Evolutionary conservation across 805 yeast genomes (phyloP).

Genomic region (Metschnikowia aberdeeniae): DNA sequence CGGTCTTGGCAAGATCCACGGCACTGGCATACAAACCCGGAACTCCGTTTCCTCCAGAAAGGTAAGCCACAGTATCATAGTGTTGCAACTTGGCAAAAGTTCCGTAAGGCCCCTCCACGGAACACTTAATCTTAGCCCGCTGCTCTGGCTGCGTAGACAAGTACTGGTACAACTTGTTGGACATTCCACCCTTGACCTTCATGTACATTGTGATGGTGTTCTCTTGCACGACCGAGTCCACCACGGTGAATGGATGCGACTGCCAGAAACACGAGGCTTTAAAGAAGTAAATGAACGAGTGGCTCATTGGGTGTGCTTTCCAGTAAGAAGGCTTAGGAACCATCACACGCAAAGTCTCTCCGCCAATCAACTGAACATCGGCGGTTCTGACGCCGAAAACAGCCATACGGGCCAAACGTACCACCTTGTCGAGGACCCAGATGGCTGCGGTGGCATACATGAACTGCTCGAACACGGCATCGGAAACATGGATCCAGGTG

Average conservation of each 20-base stretch:
- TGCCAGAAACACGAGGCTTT: conserved; percentile 56
- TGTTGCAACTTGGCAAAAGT: conserved; percentile 42
- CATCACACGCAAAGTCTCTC: conserved; percentile 46
- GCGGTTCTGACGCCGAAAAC: conserved; percentile 39
- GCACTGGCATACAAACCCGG: conserved; percentile 52
- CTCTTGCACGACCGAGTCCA: conserved; percentile 37
- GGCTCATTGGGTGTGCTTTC: conserved; percentile 52
- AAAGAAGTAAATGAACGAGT: conserved; percentile 54
- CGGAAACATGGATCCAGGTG: conserved; percentile 54
- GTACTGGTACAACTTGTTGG: conserved; percentile 37
- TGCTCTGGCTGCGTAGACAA: conserved; percentile 27
- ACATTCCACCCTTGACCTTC: conserved; percentile 56
- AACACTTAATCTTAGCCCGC: conserved; percentile 36
- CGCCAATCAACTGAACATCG: conserved; percentile 34
- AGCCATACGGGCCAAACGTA: conserved; percentile 31
- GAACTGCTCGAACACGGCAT: conserved; percentile 40
- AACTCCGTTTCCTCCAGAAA: conserved; percentile 66
- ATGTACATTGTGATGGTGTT: conserved; percentile 42
- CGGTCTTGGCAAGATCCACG: conserved; percentile 19
- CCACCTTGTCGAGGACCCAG: conserved; percentile 41
- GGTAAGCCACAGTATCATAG: conserved; percentile 45
- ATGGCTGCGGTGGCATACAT: conserved; percentile 32
- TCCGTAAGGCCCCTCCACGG: conserved; percentile 65
- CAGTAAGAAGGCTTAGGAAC: conserved; percentile 47
- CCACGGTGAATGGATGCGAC: conserved; percentile 68